Base-by-base conservation (phyloP, 371 early-diverging fungal genomes). In the Mucor indicus region DNA sequence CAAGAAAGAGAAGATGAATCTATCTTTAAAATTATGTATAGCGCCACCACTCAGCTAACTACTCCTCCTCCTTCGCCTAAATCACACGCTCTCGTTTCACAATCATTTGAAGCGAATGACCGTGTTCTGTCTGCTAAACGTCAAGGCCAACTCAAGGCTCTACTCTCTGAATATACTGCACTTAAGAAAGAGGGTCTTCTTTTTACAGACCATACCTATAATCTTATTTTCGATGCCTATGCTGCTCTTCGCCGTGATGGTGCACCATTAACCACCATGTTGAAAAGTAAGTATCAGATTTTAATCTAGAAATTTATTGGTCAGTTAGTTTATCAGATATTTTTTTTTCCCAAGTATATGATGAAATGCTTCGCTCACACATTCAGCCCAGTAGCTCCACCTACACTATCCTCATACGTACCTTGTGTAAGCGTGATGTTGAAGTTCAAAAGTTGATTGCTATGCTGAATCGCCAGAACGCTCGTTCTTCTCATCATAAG, bases 401-500 rank as follows among this genome's bases (percentile, higher is more conserved):
- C 20, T 72, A 69, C 44, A 42, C 62, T n/a, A 37, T 75, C 2
- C 36, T 75, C 9, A 63, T 79, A 20, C 67, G 67, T 15, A 55
- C 60, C 1, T 45, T 79, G 13, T 75, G 72, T 35, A 66, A 65
- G 38, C 72, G 76, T 38, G 79, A 75, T 45, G 63, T 65, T 2
- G 79, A 79, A 47, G 72, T 79, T 3, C 73, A 68, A 62, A 71
- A 73, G 25, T 63, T 61, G 7, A 50, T 67, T 35, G 62, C 69
- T 33, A 71, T 69, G 72, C 50, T 71, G 7, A 60, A 64, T 48
- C 62, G 65, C 21, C 64, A 74, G 37, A 56, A 55, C 20, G 60
- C 56, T 31, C 67, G 71, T 17, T 45, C 62, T 10, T 47, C 52
- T 9, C 31, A 33, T n/a, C 38, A 48, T 20, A 40, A 35, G n/a